These are phyloP conservation scores for Corniculantispora saksenae DNA, from an alignment of 2,329 filamentous ascomycete species.

Conservation along the genomic window DNA sequence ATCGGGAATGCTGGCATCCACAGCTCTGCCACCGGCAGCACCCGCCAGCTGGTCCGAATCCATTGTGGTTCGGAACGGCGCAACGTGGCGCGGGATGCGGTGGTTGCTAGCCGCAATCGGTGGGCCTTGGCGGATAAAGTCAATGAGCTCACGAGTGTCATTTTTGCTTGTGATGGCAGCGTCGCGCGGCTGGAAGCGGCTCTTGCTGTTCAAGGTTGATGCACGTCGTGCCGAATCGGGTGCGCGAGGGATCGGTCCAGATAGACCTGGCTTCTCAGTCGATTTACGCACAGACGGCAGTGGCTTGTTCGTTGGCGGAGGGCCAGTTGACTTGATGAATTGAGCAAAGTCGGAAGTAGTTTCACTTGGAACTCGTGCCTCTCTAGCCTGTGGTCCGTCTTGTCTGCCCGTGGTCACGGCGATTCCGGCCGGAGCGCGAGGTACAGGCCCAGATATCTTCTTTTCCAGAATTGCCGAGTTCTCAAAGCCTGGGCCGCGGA, in stretches of 20 bases:
- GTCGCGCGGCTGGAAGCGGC: slow-evolving; percentile 70
- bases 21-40: slow-evolving; percentile 55
- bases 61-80: slow-evolving; percentile 81
- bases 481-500: slow-evolving; percentile 16
- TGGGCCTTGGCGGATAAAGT: slow-evolving; percentile 90
- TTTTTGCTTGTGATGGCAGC: slow-evolving; percentile 62
- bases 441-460: slow-evolving; percentile 24
- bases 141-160: slow-evolving; percentile 84
- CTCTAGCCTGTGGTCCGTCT: slow-evolving; percentile 55
- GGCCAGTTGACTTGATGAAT: slow-evolving; percentile 82
- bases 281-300: slow-evolving; percentile 38
- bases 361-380: slow-evolving; percentile 70
- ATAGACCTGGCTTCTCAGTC: slow-evolving; percentile 19
- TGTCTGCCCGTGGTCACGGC: slow-evolving; percentile 25
- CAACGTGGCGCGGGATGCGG: slow-evolving; percentile 78
- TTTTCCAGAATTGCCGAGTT: slow-evolving; percentile 21
- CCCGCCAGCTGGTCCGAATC: slow-evolving; percentile 76
- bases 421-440: slow-evolving; percentile 27
- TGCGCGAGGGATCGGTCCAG: slow-evolving; percentile 27
- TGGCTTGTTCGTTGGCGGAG: slow-evolving; percentile 41
- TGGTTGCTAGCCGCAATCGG: slow-evolving; percentile 57
- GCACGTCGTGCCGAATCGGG: slow-evolving; percentile 34
- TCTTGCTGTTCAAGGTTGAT: slow-evolving; percentile 45
- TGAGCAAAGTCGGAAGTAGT: slow-evolving; percentile 83
- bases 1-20: slow-evolving; percentile 59